A percentile compares a stretch with the other conserved stretches of the same genome.
phyloP scores from a whole-genome alignment of 306 rosid genomes.

The Canavalia ensiformis region DNA sequence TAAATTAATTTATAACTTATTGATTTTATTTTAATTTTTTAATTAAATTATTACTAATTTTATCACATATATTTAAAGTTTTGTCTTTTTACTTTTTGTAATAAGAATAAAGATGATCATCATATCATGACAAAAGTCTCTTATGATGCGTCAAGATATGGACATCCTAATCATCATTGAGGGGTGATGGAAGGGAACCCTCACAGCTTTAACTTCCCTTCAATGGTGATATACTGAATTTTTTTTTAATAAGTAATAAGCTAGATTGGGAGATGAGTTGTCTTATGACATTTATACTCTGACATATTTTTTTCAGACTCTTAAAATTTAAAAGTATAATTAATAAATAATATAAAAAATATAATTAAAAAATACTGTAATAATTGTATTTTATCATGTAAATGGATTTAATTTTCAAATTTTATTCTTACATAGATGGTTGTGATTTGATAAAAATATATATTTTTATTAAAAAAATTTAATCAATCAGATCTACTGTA shows the following conservation, averaged over 20 bases:
- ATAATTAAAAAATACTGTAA: too few relatives aligned
- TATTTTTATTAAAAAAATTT: too few relatives aligned
- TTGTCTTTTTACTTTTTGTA: background rate
- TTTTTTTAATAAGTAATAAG: background rate
- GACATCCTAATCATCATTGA: constrained; percentile 22
- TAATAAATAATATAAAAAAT: too few relatives aligned
- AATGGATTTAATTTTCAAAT: background rate
- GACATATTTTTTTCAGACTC: too few relatives aligned
- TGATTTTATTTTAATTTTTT: too few relatives aligned
- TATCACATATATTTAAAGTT: too few relatives aligned
- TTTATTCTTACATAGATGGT: background rate
- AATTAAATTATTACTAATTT: too few relatives aligned
- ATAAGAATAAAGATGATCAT: background rate
- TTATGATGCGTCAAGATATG: constrained; percentile 34
- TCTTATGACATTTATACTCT: too few relatives aligned
- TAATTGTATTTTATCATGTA: background rate
- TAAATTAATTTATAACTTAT: too few relatives aligned
- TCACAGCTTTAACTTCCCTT: constrained; percentile 5
- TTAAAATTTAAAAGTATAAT: too few relatives aligned
- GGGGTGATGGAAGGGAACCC: constrained; percentile 33
- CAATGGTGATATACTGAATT: background rate
- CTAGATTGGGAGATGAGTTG: background rate
- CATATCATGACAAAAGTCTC: constrained; percentile 17
- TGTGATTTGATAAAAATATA: too few relatives aligned
- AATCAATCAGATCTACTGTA: too few relatives aligned